Conservation (phyloP, 2,329 filamentous ascomycete species). For the Penicillium hordei region DNA sequence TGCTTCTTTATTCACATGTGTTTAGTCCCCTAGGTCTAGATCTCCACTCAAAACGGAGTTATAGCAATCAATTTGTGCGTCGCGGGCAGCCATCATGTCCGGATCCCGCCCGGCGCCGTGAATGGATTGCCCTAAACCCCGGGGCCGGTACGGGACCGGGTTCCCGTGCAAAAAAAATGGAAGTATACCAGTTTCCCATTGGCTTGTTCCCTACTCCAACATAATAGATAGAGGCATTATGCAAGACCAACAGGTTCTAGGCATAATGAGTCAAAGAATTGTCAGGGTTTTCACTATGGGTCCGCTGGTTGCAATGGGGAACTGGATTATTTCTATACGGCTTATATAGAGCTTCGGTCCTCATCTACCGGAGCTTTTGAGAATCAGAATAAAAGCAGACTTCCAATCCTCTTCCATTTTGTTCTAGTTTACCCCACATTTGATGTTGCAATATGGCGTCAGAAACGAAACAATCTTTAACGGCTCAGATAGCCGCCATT, state of each 20-base stretch:
- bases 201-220: slow-evolving; percentile 14
- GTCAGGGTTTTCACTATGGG: slow-evolving; percentile 6
- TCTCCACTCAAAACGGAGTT: neutral
- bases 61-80: slow-evolving; percentile 8
- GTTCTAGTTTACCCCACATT: neutral
- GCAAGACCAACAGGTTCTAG: slow-evolving; percentile 16
- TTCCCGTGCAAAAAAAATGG: slow-evolving; percentile 14
- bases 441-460: slow-evolving; percentile 10
- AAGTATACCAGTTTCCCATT: slow-evolving; percentile 21
- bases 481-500: slow-evolving; percentile 6
- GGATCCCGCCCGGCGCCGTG: slow-evolving; percentile 26
- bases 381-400: slow-evolving; percentile 2
- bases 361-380: neutral
- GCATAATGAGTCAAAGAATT: slow-evolving; percentile 23
- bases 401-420: neutral
- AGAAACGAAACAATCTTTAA: slow-evolving; percentile 4
- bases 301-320: slow-evolving; percentile 7
- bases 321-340: neutral
- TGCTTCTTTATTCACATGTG: slow-evolving; percentile 12
- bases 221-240: slow-evolving; percentile 18
- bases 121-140: slow-evolving; percentile 12
- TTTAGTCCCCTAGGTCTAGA: neutral
- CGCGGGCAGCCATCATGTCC: slow-evolving; percentile 11
- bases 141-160: slow-evolving; percentile 10
- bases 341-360: slow-evolving; percentile 17